Evolutionary conservation across 768 basidiomycete species (phyloP).

Genomic region (Kwoniella dejecticola): DNA sequence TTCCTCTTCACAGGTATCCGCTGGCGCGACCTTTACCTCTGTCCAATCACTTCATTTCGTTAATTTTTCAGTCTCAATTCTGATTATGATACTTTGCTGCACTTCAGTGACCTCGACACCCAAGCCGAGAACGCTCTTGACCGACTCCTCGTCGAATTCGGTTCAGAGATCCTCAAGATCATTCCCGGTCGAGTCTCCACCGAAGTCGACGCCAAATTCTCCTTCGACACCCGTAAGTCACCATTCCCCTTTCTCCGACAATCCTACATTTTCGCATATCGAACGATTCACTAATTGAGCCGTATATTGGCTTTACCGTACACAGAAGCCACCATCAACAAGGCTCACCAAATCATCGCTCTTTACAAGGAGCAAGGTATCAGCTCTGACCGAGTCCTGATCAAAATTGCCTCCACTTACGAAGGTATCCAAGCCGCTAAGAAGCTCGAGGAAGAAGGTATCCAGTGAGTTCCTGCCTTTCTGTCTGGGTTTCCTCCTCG

Average conservation of each 20-base stretch:
- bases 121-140: slow-evolving; percentile 81
- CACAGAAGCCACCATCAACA: slow-evolving; percentile 48
- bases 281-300: background rate
- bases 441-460: slow-evolving; percentile 86
- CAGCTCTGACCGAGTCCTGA: slow-evolving; percentile 88
- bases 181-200: slow-evolving; percentile 99
- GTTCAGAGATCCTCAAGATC: slow-evolving; percentile 88
- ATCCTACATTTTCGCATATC: too few relatives aligned
- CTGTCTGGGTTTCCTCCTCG: background rate
- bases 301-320: background rate
- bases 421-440: slow-evolving; percentile 99
- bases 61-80: too few relatives aligned
- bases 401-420: slow-evolving; percentile 99
- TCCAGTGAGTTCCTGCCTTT: slow-evolving; percentile 61
- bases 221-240: slow-evolving; percentile 76
- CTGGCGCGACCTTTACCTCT: too few relatives aligned
- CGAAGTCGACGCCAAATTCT: slow-evolving; percentile 96
- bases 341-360: slow-evolving; percentile 71
- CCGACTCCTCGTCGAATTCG: slow-evolving; percentile 94
- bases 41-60: too few relatives aligned
- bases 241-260: too few relatives aligned
- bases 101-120: slow-evolving; percentile 64
- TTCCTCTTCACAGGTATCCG: too few relatives aligned
- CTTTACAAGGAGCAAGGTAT: slow-evolving; percentile 94
- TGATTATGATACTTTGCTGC: too few relatives aligned